These are phyloP conservation scores for Heliamphora exappendiculata DNA, from an alignment of 148 eudicot species.

Conservation along the genomic window DNA sequence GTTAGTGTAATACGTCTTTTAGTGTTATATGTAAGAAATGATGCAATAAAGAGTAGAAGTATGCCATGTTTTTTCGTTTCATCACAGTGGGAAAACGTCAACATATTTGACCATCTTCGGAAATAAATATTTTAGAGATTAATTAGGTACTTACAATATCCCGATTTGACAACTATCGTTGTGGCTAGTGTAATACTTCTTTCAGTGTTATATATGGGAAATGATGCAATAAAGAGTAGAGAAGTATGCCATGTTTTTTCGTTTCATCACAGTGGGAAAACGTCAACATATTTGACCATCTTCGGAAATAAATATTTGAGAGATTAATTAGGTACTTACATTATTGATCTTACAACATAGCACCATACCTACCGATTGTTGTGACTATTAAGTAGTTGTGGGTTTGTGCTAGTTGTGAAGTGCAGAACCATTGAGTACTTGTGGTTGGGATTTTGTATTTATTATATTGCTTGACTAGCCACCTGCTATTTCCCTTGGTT, in stretches of 20 bases:
- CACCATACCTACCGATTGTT: too few species aligned
- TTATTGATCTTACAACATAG: too few species aligned
- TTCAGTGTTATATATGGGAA: not conserved
- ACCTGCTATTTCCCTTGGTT: not conserved
- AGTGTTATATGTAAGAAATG: not conserved
- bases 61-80: not conserved
- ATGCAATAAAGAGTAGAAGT: not conserved
- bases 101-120: not conserved
- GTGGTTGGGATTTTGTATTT: not conserved
- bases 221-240: not conserved
- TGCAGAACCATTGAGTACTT: not conserved
- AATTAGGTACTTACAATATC: too few species aligned
- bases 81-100: not conserved
- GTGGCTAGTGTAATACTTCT: not conserved
- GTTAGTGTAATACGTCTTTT: not conserved
- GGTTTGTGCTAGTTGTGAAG: not conserved
- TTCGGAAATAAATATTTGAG: not conserved
- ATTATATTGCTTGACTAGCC: not conserved
- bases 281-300: not conserved
- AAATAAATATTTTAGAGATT: not conserved
- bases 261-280: not conserved
- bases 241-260: not conserved
- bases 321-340: not conserved
- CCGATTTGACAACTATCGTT: too few species aligned
- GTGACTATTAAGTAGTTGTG: too few species aligned